Evolutionary conservation across 176 grass and related monocot species (phyloP).

Genomic region (Avena sativa): DNA sequence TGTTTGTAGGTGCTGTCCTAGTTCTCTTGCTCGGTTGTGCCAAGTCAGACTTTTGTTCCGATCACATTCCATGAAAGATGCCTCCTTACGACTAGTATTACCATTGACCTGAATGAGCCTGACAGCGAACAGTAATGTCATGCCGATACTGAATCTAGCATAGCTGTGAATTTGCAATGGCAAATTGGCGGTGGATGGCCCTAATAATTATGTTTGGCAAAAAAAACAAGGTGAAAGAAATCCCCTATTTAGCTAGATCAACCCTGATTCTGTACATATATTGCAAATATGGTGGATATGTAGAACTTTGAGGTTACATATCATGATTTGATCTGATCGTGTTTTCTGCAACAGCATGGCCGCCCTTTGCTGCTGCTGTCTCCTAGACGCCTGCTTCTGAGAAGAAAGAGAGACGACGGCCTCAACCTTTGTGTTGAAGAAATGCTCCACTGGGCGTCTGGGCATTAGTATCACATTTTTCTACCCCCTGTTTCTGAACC

Average conservation of each 20-base stretch:
- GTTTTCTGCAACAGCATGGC: slow-evolving; percentile 50
- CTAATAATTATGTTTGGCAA: neutral
- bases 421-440: neutral
- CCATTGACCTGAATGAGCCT: neutral
- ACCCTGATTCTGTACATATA: neutral
- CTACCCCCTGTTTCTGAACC: slow-evolving; percentile 1
- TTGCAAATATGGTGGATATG: neutral
- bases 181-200: neutral
- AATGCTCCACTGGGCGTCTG: slow-evolving; percentile 3
- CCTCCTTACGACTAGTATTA: neutral
- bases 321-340: neutral
- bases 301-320: neutral
- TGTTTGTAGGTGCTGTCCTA: neutral
- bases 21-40: neutral
- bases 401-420: neutral
- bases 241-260: neutral
- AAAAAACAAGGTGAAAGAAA: neutral
- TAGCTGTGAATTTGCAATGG: neutral
- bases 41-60: neutral
- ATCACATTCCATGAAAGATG: neutral
- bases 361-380: slow-evolving; percentile 66
- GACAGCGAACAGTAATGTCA: neutral
- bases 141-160: neutral
- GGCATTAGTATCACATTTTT: slow-evolving; percentile 12
- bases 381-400: slow-evolving; percentile 68